Conservation (phyloP, 148 eudicot genomes). For the Rhododendron kiyosumense region DNA sequence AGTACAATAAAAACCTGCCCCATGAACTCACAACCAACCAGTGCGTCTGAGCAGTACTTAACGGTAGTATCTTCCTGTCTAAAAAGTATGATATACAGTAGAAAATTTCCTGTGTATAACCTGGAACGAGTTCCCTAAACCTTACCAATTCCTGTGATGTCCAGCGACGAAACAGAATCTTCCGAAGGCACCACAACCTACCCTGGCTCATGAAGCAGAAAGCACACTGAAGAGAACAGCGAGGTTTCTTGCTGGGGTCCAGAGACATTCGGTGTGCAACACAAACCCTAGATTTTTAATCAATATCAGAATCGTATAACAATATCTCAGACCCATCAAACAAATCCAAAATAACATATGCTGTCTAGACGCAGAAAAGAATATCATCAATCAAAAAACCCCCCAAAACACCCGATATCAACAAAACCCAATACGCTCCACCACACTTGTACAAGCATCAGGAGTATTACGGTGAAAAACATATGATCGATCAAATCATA, state of each 20-base stretch:
- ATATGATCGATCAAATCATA: background rate
- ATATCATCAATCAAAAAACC: background rate
- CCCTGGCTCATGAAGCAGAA: slow-evolving; percentile 30
- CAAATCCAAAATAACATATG: background rate
- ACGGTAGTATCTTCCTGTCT: background rate
- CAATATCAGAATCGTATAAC: slow-evolving; percentile 7
- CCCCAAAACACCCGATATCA: background rate
- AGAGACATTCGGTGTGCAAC: slow-evolving; percentile 40
- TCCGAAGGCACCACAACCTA: slow-evolving; percentile 20
- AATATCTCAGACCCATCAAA: background rate
- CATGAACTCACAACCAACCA: background rate
- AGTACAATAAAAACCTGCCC: background rate
- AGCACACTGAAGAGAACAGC: slow-evolving; percentile 25
- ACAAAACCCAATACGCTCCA: background rate
- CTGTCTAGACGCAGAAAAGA: background rate
- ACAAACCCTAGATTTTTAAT: slow-evolving; percentile 21
- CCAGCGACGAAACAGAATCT: slow-evolving; percentile 34
- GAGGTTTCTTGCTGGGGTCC: slow-evolving; percentile 27
- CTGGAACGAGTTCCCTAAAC: background rate
- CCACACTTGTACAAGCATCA: no score
- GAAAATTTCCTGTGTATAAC: background rate
- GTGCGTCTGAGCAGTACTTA: background rate
- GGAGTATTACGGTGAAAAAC: background rate
- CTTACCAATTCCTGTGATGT: slow-evolving; percentile 17
- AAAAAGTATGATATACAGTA: background rate